These are phyloP conservation scores for Blastomyces percursus DNA, from an alignment of 2,329 filamentous ascomycete species.

Conservation along the genomic window DNA sequence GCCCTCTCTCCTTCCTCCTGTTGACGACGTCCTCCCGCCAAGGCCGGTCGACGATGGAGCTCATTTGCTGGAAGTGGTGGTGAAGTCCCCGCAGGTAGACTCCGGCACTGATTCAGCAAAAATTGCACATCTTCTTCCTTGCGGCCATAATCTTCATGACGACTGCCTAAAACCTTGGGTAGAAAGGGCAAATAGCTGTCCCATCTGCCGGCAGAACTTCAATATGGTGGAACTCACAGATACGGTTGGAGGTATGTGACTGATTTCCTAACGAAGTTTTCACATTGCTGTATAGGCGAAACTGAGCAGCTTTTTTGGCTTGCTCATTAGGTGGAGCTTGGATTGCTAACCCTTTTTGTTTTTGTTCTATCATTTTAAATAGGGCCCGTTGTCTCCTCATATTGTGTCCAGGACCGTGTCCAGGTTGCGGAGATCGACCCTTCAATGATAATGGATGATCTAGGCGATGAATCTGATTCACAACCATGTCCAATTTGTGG, in stretches of 20 bases:
- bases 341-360: neutral
- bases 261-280: constrained; percentile 5
- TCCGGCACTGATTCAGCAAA: constrained; percentile 35
- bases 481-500: constrained; percentile 79
- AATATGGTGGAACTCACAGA: constrained; percentile 79
- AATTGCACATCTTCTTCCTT: constrained; percentile 58
- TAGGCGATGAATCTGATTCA: constrained; percentile 53
- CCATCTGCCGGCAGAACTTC: constrained; percentile 87
- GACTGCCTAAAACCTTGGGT: constrained; percentile 90
- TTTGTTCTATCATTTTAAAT: neutral
- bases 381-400: constrained; percentile 49
- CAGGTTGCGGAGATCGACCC: constrained; percentile 84
- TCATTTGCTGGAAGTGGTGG: constrained; percentile 7
- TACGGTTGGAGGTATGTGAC: constrained; percentile 61
- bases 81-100: constrained; percentile 11
- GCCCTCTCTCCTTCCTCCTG: constrained; percentile 29
- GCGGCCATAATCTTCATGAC: constrained; percentile 86
- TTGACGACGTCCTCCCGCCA: constrained; percentile 18
- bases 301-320: neutral
- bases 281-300: neutral
- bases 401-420: constrained; percentile 41
- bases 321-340: neutral
- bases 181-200: constrained; percentile 93
- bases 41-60: constrained; percentile 19
- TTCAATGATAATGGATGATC: constrained; percentile 55